Evolutionary conservation across 208 protist genomes (phyloP).

Genomic region (Spongospora subterranea): DNA sequence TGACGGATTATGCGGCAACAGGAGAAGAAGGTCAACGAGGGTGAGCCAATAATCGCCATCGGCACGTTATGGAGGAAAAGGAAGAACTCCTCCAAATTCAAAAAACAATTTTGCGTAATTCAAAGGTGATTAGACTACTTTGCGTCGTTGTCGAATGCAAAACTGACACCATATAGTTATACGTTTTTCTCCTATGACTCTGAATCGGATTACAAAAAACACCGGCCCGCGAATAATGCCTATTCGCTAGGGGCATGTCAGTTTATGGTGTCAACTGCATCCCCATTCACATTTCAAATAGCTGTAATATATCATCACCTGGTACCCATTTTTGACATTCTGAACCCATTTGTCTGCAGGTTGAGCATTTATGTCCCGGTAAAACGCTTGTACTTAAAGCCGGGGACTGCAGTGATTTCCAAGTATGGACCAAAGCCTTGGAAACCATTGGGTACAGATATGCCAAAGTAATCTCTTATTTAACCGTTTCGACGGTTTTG

Average conservation of each 20-base stretch:
- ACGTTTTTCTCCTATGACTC: slow-evolving; percentile 38
- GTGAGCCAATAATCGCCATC: background rate
- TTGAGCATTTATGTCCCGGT: background rate
- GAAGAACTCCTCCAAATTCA: slow-evolving; percentile 49
- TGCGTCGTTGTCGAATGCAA: background rate
- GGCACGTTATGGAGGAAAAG: background rate
- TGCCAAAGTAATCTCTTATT: background rate
- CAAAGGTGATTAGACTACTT: slow-evolving; percentile 8
- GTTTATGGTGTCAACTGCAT: background rate
- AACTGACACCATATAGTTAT: background rate
- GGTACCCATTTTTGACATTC: background rate
- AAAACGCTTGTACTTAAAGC: slow-evolving; percentile 32
- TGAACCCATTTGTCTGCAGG: background rate
- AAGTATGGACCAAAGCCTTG: background rate
- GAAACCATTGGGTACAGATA: background rate
- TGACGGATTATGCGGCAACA: background rate
- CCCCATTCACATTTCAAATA: background rate
- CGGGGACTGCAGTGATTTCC: background rate
- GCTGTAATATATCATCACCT: background rate
- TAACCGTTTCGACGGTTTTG: background rate
- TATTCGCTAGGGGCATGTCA: slow-evolving; percentile 48
- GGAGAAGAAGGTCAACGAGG: background rate
- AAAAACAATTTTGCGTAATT: slow-evolving; percentile 47
- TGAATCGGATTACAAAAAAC: background rate
- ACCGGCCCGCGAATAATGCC: background rate